A percentile compares a stretch with the other conserved stretches of the same genome.
These are phyloP conservation scores for Penicillium malachiteum DNA, from an alignment of 495 filamentous ascomycete genomes.

Conservation along the genomic window DNA sequence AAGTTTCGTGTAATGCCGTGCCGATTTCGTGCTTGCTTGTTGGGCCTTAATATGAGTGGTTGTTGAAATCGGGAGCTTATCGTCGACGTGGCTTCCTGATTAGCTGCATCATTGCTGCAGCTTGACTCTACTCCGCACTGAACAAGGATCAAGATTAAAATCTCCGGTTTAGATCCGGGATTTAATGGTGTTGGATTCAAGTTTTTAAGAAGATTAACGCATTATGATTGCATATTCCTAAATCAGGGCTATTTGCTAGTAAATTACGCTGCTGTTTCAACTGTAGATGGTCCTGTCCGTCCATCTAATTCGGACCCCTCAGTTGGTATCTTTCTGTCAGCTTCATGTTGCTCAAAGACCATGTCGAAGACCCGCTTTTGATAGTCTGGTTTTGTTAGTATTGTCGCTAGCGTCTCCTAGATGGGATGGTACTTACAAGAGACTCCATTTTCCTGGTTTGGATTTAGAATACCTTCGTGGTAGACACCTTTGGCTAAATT, in stretches of 20 bases:
- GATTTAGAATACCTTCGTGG: constrained; percentile 58
- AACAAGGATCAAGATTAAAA: not conserved
- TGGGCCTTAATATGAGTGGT: not conserved
- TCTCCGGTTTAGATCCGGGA: not conserved
- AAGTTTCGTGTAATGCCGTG: not conserved
- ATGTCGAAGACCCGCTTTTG: constrained; percentile 55
- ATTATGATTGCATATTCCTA: not conserved
- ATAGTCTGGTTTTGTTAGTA: constrained; percentile 41
- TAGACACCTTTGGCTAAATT: constrained; percentile 58
- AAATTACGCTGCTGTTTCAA: constrained; percentile 28
- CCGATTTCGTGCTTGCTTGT: not conserved
- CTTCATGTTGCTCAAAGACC: constrained; percentile 49
- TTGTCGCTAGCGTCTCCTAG: not conserved
- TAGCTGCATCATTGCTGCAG: not conserved
- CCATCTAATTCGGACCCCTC: constrained; percentile 10
- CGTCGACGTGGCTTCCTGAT: not conserved
- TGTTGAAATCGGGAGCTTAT: not conserved
- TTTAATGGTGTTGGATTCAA: not conserved
- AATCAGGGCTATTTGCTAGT: not conserved
- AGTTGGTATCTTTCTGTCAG: constrained; percentile 23
- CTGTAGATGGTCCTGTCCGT: constrained; percentile 8
- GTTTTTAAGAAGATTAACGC: not conserved
- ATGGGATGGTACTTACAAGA: constrained; percentile 39
- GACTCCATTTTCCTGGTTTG: constrained; percentile 57
- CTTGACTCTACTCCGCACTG: not conserved